Conservation (phyloP, 331 rosid species). For the Erythrophleum ivorense region DNA sequence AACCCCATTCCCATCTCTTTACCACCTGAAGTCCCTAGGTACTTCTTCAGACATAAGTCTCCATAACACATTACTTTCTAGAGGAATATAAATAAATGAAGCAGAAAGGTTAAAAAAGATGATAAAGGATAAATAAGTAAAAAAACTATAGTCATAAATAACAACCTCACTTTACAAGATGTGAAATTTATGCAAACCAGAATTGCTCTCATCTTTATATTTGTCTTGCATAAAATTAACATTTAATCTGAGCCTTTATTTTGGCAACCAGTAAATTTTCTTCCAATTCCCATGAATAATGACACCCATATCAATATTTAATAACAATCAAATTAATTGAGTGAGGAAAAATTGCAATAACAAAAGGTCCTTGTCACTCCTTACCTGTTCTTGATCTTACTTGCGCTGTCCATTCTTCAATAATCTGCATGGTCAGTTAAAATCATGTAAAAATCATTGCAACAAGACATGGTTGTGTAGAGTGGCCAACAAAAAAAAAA, state of each 20-base stretch:
- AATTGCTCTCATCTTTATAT: slow-evolving; percentile 22
- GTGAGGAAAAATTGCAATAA: slow-evolving; percentile 10
- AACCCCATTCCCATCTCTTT: slow-evolving; percentile 21
- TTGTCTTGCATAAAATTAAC: slow-evolving; percentile 4
- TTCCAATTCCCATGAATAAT: slow-evolving; percentile 28
- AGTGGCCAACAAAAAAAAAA: neutral
- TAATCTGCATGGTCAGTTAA: slow-evolving; percentile 48
- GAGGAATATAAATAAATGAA: slow-evolving; percentile 18
- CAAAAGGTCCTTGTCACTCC: slow-evolving; percentile 31
- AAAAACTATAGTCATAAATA: slow-evolving; percentile 2
- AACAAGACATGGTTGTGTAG: neutral
- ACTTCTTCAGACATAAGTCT: neutral
- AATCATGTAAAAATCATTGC: slow-evolving; percentile 28
- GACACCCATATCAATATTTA: slow-evolving; percentile 13
- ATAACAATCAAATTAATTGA: slow-evolving; percentile 11
- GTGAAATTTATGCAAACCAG: slow-evolving; percentile 10
- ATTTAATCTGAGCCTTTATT: neutral
- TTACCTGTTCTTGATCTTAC: slow-evolving; percentile 56
- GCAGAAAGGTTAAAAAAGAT: slow-evolving; percentile 20
- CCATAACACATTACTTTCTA: neutral
- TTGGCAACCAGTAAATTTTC: slow-evolving; percentile 22
- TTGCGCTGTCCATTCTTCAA: slow-evolving; percentile 61
- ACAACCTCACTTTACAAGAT: slow-evolving; percentile 24
- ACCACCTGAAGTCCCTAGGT: slow-evolving; percentile 18
- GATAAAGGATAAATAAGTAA: slow-evolving; percentile 1